Evolutionary conservation across 2,329 filamentous ascomycete species (phyloP).

Genomic region (Blastomyces percursus): DNA sequence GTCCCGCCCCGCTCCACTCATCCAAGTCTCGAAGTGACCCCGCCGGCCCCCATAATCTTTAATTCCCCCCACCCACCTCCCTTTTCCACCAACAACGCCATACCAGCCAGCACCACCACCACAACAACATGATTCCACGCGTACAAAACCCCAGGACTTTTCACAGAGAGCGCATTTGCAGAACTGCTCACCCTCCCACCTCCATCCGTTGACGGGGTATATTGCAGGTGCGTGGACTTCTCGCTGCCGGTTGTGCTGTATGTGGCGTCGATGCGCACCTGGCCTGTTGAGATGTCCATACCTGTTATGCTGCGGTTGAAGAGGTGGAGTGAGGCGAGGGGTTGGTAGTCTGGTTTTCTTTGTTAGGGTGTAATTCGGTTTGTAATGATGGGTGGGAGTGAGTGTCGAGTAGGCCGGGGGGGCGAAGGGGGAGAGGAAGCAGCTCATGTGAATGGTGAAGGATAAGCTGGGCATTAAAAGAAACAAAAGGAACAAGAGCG

Average conservation of each 20-base stretch:
- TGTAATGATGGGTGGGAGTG: too few relatives aligned
- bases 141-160: neutral
- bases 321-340: slow-evolving; percentile 47
- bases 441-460: too few relatives aligned
- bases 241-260: slow-evolving; percentile 33
- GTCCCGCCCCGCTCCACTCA: too few relatives aligned
- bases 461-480: too few relatives aligned
- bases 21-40: too few relatives aligned
- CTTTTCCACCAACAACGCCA: neutral
- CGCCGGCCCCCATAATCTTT: too few relatives aligned
- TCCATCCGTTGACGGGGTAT: slow-evolving; percentile 14
- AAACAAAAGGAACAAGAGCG: too few relatives aligned
- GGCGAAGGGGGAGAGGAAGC: too few relatives aligned
- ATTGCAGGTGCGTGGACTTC: slow-evolving; percentile 38
- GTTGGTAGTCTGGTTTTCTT: slow-evolving; percentile 39
- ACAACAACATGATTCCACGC: neutral
- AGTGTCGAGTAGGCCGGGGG: too few relatives aligned
- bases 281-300: slow-evolving; percentile 46
- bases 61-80: too few relatives aligned
- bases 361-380: slow-evolving; percentile 26
- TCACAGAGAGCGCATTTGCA: neutral
- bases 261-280: slow-evolving; percentile 21
- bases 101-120: too few relatives aligned
- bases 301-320: slow-evolving; percentile 49
- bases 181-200: neutral